These are phyloP conservation scores for Sideroxylon spinosum DNA, from an alignment of 179 eudicot genomes.

Conservation along the genomic window DNA sequence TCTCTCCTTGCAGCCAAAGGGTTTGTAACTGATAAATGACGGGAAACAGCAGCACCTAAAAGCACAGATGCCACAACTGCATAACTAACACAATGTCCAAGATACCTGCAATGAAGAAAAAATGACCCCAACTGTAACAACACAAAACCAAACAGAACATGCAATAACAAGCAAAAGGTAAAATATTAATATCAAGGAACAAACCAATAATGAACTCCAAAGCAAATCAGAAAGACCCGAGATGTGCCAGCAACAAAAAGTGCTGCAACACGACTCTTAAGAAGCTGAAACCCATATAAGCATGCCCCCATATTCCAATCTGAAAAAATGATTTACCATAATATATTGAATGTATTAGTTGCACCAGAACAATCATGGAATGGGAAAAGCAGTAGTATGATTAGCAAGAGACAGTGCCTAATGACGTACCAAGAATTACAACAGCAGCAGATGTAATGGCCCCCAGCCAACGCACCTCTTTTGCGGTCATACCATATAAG, in stretches of 20 bases:
- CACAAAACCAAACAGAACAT: not conserved
- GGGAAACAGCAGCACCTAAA: conserved; percentile 94
- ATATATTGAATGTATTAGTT: not conserved
- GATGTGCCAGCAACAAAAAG: conserved; percentile 89
- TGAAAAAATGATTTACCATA: conserved; percentile 24
- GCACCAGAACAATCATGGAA: not conserved
- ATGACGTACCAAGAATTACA: conserved; percentile 68
- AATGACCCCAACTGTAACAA: conserved; percentile 10
- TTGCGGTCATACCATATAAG: conserved; percentile 89
- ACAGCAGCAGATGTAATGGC: conserved; percentile 94
- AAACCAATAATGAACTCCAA: conserved; percentile 96
- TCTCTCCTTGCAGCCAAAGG: conserved; percentile 96
- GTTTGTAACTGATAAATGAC: conserved; percentile 76
- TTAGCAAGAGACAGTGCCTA: conserved; percentile 9
- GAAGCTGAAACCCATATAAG: conserved; percentile 87
- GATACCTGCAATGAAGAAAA: conserved; percentile 49
- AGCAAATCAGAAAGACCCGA: conserved; percentile 90
- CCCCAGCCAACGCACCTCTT: conserved; percentile 88
- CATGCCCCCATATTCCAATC: conserved; percentile 99
- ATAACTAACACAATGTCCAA: conserved; percentile 96
- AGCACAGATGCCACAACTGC: conserved; percentile 93
- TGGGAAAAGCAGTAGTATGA: conserved; percentile 1
- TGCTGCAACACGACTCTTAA: conserved; percentile 76
- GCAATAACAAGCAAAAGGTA: not conserved
- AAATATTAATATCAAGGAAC: conserved; percentile 20